Percentiles rank a stretch among this genome's conserved stretches.
Evolutionary conservation across 1,284 basidiomycete genomes (phyloP).

Genomic region (Fomitopsis betulina): DNA sequence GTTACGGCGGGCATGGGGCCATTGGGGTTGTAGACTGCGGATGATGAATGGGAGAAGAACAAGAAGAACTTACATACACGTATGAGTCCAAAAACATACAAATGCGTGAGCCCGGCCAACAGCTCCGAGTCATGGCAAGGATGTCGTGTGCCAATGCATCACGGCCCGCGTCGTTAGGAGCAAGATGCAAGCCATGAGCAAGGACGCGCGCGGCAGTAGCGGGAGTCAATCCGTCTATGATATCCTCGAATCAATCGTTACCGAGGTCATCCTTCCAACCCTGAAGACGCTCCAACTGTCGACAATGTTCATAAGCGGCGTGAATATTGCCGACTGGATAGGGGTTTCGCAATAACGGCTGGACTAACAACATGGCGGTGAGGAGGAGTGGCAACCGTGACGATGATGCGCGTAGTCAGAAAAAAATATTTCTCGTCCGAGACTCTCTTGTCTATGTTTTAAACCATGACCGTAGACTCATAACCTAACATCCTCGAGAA

Average conservation of each 20-base stretch:
- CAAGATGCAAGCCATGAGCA: not conserved
- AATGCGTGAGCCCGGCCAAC: not conserved
- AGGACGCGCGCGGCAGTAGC: not conserved
- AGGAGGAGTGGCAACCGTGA: no score
- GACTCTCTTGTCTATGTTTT: no score
- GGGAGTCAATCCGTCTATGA: not conserved
- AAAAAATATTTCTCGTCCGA: no score
- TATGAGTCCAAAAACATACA: not conserved
- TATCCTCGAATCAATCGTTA: not conserved
- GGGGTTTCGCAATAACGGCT: no score
- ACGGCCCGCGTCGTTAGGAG: not conserved
- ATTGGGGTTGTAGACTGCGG: not conserved
- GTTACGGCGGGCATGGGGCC: not conserved
- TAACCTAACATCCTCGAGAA: no score
- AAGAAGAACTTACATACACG: not conserved
- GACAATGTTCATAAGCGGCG: not conserved
- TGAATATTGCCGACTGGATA: not conserved
- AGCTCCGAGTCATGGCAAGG: not conserved
- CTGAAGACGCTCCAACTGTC: not conserved
- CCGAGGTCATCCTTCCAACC: not conserved
- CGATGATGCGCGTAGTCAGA: no score
- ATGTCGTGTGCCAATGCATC: not conserved
- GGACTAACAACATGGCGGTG: no score
- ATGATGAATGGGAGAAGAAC: not conserved
- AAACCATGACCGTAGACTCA: no score